Evolutionary conservation across 2,329 filamentous ascomycete species (phyloP).

Genomic region (Aspergillus tanneri): DNA sequence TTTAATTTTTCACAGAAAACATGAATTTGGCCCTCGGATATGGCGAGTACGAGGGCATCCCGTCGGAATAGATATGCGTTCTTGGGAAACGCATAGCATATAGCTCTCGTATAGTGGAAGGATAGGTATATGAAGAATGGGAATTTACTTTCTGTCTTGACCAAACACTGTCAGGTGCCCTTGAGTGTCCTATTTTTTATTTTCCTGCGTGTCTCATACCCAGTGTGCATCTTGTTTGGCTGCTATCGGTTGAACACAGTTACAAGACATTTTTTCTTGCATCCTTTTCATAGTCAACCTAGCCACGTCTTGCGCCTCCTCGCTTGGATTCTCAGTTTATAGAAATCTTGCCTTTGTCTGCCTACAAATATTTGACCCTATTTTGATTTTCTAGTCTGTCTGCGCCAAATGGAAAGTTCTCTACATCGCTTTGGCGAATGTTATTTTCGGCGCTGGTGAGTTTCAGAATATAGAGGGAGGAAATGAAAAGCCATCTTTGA

Average conservation of each 20-base stretch:
- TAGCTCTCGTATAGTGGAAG: conserved; percentile 18
- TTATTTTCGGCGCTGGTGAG: conserved; percentile 9
- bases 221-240: conserved; percentile 28
- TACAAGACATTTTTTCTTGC: conserved; percentile 20
- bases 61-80: conserved; percentile 49
- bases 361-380: neutral
- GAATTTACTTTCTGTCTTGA: conserved; percentile 15
- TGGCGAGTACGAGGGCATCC: conserved; percentile 84
- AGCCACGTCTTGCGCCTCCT: conserved; percentile 11
- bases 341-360: conserved; percentile 10
- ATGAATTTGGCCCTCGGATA: conserved; percentile 92
- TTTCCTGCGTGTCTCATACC: conserved; percentile 28
- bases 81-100: conserved; percentile 16
- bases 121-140: conserved; percentile 20
- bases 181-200: conserved; percentile 9
- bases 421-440: conserved; percentile 2
- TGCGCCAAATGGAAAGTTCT: neutral
- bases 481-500: neutral
- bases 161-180: conserved; percentile 7
- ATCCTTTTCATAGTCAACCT: conserved; percentile 25
- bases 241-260: conserved; percentile 28
- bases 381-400: conserved; percentile 2
- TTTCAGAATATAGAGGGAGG: neutral
- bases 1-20: conserved; percentile 60
- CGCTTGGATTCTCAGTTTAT: conserved; percentile 11